Conservation (phyloP, 371 early-diverging fungal species). For the Apophysomyces trapeziformis region DNA sequence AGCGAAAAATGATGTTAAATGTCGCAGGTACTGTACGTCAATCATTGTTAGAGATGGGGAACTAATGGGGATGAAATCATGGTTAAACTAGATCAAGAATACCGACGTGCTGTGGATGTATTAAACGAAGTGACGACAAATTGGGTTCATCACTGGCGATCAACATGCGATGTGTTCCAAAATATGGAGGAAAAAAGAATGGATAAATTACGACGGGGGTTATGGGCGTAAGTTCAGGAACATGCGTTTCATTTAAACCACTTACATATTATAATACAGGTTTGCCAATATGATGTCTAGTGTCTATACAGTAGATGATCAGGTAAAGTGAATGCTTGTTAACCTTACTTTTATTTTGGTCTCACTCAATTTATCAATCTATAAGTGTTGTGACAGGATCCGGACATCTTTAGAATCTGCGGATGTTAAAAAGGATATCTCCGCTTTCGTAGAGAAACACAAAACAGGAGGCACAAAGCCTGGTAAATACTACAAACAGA, state of each 20-base stretch:
- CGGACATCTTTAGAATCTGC: slow-evolving; percentile 46
- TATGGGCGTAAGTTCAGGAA: slow-evolving; percentile 43
- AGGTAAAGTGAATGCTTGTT: slow-evolving; percentile 26
- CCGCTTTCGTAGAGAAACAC: slow-evolving; percentile 33
- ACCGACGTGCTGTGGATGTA: slow-evolving; percentile 37
- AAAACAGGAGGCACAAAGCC: slow-evolving; percentile 40
- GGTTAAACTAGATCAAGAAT: slow-evolving; percentile 42
- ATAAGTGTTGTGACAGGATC: slow-evolving; percentile 47
- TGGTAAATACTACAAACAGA: slow-evolving; percentile 22
- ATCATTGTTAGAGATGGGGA: not conserved
- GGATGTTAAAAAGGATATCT: slow-evolving; percentile 42
- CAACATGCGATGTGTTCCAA: slow-evolving; percentile 41
- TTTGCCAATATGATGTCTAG: slow-evolving; percentile 54
- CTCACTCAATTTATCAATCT: not conserved
- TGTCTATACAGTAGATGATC: slow-evolving; percentile 48
- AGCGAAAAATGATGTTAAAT: slow-evolving; percentile 21
- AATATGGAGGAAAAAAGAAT: slow-evolving; percentile 50
- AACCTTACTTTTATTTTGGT: not conserved
- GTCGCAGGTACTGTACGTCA: slow-evolving; percentile 19
- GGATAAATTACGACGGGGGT: slow-evolving; percentile 37
- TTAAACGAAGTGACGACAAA: slow-evolving; percentile 32
- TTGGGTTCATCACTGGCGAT: slow-evolving; percentile 41
- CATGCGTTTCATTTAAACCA: not conserved
- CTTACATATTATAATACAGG: slow-evolving; percentile 20
- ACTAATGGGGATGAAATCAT: not conserved